Evolutionary conservation across 2,329 filamentous ascomycete genomes (phyloP), one percentile per base, ranked within the genome.

Genomic region (Diaporthe humulicola): DNA sequence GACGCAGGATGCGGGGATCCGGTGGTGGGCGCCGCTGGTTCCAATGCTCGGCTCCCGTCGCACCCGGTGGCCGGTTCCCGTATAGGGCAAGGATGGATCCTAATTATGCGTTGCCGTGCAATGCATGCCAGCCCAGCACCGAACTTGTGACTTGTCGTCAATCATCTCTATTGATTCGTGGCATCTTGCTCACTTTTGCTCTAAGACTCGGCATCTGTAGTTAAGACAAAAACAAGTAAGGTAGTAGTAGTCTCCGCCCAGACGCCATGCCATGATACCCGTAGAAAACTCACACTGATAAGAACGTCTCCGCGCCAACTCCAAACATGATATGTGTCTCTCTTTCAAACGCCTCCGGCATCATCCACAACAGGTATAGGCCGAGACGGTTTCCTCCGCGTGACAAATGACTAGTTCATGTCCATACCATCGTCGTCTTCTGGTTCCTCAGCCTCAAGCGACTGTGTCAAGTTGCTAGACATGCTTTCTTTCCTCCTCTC

Each of bases 361-460:
- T 38, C 45, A 30, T 38, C 8, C 36, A 28, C 22, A 30, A 30
- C 52, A 9, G 15, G 14, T 2, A 14, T n/a, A 8, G 38, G 17
- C 45, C 33, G 52, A 73, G 36, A 33, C 38, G n/a, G 28, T 56
- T 57, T 70, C 38, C 54, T 73, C 28, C 36, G 71, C 52, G 64
- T 70, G 66, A 66, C 66, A 58, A 74, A 56, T 52, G 57, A 77
- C 33, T 80, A 88, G 75, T 79, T 85, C 82, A 92, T 87, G 79
- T 92, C 90, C 89, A 92, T 91, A 74, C 89, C 90, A 69, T 92
- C 90, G 25, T 91, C 90, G 58, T 91, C 90, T 19, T 82, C 85
- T 57, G 91, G 90, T n/a, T 82, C 85, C 75, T 92, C 90, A 2
- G 88, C 90, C 75, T 90, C 89, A 7, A 90, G 80, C 78, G 88